phyloP scores from a whole-genome alignment of 371 early-diverging fungal genomes.

The Blakeslea trispora region DNA sequence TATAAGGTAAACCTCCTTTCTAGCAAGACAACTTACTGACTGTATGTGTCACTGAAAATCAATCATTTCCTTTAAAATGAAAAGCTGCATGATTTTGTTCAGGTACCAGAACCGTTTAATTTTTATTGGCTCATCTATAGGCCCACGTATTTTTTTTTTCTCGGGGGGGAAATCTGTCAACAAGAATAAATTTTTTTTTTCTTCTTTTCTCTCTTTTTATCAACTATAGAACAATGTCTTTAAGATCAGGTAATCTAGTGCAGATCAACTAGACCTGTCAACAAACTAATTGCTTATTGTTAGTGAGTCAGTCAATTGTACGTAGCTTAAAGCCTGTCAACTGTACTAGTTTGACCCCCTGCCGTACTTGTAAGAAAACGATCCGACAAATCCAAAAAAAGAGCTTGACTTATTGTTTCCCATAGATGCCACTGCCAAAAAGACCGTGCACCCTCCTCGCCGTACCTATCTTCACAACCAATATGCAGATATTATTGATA shows the following conservation, averaged over 20 bases:
- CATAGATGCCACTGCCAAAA: constrained; percentile 41
- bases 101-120: neutral
- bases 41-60: too few species aligned
- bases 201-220: neutral
- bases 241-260: constrained; percentile 37
- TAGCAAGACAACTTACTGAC: too few species aligned
- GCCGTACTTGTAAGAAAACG: constrained; percentile 23
- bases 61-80: neutral
- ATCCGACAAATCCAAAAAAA: too few species aligned
- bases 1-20: too few species aligned
- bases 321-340: constrained; percentile 29
- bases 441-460: constrained; percentile 42
- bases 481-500: constrained; percentile 49
- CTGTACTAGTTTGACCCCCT: constrained; percentile 18
- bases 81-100: neutral
- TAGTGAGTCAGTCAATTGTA: constrained; percentile 29
- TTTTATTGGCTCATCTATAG: neutral
- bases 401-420: neutral
- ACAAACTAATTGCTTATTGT: too few species aligned
- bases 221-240: constrained; percentile 26
- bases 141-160: too few species aligned
- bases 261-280: too few species aligned
- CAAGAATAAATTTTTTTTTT: too few species aligned
- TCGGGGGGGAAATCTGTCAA: too few species aligned
- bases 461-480: constrained; percentile 55